Percentiles rank a stretch among this genome's conserved stretches.
These are phyloP conservation scores for Sungouiella thailandica DNA, from an alignment of 805 yeast species.

Conservation along the genomic window DNA sequence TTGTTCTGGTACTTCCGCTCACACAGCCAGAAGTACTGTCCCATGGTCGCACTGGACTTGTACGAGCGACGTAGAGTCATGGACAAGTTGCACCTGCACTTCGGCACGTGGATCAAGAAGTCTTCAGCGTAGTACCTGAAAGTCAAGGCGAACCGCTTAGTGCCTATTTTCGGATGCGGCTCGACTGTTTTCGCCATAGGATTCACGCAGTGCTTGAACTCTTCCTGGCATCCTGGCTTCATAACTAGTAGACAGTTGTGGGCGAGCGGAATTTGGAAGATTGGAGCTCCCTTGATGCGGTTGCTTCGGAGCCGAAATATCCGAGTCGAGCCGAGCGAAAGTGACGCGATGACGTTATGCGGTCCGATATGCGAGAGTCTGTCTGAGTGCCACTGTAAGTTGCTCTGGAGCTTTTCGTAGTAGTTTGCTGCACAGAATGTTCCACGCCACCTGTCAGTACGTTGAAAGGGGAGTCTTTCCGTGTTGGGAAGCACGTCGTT, in stretches of 20 bases:
- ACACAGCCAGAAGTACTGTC: constrained; percentile 67
- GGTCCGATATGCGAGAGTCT: constrained; percentile 71
- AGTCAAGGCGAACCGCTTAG: constrained; percentile 58
- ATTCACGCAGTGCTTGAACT: constrained; percentile 61
- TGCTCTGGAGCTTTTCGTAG: constrained; percentile 45
- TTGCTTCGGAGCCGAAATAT: constrained; percentile 54
- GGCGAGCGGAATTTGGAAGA: constrained; percentile 55
- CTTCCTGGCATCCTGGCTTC: constrained; percentile 80
- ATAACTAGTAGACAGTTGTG: constrained; percentile 67
- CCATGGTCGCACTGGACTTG: constrained; percentile 41
- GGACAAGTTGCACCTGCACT: constrained; percentile 42
- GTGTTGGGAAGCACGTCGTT: constrained; percentile 31
- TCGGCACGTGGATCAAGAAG: constrained; percentile 33
- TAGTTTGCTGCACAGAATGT: constrained; percentile 53
- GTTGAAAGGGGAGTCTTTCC: constrained; percentile 34
- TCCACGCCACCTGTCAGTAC: constrained; percentile 42
- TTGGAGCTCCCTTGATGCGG: constrained; percentile 25
- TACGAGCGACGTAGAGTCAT: constrained; percentile 57
- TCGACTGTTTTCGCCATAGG: constrained; percentile 36
- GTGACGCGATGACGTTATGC: constrained; percentile 58
- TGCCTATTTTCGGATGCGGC: constrained; percentile 45
- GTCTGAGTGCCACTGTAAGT: constrained; percentile 76
- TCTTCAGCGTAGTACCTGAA: constrained; percentile 49
- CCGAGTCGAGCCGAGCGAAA: constrained; percentile 66
- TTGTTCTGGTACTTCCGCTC: constrained; percentile 38